Percentiles rank a stretch among this genome's conserved stretches.
phyloP scores from a whole-genome alignment of 2,329 filamentous ascomycete species.

The Apiospora koreana region DNA sequence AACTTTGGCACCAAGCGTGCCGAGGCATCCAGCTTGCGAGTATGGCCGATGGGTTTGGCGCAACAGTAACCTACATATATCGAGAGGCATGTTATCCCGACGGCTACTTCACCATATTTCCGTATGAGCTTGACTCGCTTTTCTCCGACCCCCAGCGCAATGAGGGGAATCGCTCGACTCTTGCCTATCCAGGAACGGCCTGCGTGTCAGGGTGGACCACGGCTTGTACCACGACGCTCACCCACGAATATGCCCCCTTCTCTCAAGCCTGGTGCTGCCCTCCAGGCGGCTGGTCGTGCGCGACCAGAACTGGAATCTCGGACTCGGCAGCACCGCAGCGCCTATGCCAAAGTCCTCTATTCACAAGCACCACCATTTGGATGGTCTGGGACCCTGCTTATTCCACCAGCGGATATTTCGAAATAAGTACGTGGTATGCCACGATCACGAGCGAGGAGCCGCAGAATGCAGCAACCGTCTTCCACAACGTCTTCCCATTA shows the following conservation, averaged over 20 bases:
- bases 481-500: conserved; percentile 13
- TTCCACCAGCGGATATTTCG: background rate
- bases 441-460: background rate
- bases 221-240: conserved; percentile 14
- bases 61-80: background rate
- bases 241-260: background rate
- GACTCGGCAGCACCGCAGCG: conserved; percentile 5
- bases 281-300: background rate
- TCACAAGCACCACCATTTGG: conserved; percentile 3
- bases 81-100: background rate
- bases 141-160: background rate
- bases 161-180: conserved; percentile 8
- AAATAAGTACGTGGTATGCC: background rate
- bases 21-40: background rate
- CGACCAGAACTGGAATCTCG: background rate
- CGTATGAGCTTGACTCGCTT: too few species aligned
- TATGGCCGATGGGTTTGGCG: background rate
- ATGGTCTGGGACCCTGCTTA: conserved; percentile 10
- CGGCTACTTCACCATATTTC: conserved; percentile 8
- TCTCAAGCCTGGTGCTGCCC: conserved; percentile 14
- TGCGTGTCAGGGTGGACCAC: conserved; percentile 8
- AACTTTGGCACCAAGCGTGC: background rate
- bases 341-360: background rate
- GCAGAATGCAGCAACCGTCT: conserved; percentile 5
- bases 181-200: conserved; percentile 13